These are phyloP conservation scores for Paraphaeosphaeria sporulosa DNA, from an alignment of 2,329 filamentous ascomycete species.

Conservation along the genomic window DNA sequence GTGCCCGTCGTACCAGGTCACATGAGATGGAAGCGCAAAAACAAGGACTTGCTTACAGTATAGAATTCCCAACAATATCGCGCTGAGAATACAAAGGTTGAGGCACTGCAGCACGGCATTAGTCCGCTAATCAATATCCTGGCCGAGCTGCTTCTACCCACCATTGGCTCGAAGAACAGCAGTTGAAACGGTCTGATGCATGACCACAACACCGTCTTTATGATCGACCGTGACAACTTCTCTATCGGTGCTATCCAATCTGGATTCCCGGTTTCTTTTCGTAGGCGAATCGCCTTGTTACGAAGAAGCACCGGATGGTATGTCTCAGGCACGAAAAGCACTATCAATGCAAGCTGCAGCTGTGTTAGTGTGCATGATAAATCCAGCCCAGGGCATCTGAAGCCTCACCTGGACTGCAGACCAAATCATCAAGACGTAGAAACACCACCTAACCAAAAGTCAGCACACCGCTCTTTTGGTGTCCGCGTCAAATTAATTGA, in stretches of 20 bases:
- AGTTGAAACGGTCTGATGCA: constrained; percentile 77
- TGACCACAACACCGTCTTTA: constrained; percentile 58
- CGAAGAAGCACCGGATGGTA: constrained; percentile 77
- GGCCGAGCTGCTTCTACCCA: constrained; percentile 25
- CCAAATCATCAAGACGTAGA: constrained; percentile 88
- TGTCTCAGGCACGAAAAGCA: constrained; percentile 83
- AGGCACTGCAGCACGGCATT: constrained; percentile 59
- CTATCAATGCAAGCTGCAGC: constrained; percentile 67
- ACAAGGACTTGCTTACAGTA: constrained; percentile 70
- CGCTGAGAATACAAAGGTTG: constrained; percentile 81
- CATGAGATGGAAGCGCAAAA: constrained; percentile 63
- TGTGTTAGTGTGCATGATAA: constrained; percentile 17
- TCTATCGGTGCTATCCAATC: constrained; percentile 82
- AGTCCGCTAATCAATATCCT: constrained; percentile 34
- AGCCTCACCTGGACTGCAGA: constrained; percentile 56
- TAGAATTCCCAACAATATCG: constrained; percentile 83
- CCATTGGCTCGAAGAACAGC: constrained; percentile 82
- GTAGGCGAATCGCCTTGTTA: constrained; percentile 72
- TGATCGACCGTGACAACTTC: constrained; percentile 72
- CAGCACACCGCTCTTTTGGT: constrained; percentile 31
- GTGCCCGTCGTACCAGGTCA: constrained; percentile 66
- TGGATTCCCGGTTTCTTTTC: constrained; percentile 79
- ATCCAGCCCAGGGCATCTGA: constrained; percentile 18
- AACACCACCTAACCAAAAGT: constrained; percentile 40
- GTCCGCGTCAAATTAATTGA: constrained; percentile 9